A percentile compares a stretch with the other conserved stretches of the same genome.
These are phyloP conservation scores for Avena atlantica DNA, from an alignment of 176 grass and related monocot genomes.

Conservation along the genomic window DNA sequence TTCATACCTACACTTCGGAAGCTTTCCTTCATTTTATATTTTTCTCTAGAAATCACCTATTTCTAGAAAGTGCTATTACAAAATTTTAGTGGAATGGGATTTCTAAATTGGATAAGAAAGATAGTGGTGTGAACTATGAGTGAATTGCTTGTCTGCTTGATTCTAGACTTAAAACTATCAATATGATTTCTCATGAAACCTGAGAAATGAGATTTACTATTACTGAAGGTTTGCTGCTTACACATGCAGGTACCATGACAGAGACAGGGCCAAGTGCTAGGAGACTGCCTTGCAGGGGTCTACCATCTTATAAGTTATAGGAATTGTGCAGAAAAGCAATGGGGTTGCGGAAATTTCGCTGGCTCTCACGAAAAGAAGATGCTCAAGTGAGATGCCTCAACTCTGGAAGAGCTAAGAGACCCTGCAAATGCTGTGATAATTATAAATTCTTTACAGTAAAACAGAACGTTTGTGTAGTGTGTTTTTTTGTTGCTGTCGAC, in stretches of 20 bases:
- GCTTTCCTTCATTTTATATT: conserved; percentile 15
- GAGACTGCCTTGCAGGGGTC: not conserved
- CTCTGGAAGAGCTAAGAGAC: not conserved
- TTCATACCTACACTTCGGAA: conserved; percentile 8
- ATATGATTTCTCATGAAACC: not conserved
- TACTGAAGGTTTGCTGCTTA: not conserved
- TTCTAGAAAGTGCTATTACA: not conserved
- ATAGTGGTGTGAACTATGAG: not conserved
- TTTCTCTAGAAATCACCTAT: not conserved
- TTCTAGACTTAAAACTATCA: not conserved
- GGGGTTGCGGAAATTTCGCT: not conserved
- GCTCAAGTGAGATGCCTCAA: not conserved
- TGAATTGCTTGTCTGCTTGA: conserved; percentile 6
- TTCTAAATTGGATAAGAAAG: conserved; percentile 1
- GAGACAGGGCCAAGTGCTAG: not conserved
- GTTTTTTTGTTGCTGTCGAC: not conserved
- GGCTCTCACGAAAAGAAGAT: not conserved
- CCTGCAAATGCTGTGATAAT: not conserved
- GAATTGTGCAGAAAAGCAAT: not conserved
- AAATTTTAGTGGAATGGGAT: not conserved
- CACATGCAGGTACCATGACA: not conserved
- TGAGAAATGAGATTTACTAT: conserved; percentile 1
- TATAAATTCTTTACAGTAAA: conserved; percentile 1
- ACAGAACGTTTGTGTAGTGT: not conserved
- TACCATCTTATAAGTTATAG: not conserved